Conservation (phyloP, 208 protist species). For the Entamoeba invadens region DNA sequence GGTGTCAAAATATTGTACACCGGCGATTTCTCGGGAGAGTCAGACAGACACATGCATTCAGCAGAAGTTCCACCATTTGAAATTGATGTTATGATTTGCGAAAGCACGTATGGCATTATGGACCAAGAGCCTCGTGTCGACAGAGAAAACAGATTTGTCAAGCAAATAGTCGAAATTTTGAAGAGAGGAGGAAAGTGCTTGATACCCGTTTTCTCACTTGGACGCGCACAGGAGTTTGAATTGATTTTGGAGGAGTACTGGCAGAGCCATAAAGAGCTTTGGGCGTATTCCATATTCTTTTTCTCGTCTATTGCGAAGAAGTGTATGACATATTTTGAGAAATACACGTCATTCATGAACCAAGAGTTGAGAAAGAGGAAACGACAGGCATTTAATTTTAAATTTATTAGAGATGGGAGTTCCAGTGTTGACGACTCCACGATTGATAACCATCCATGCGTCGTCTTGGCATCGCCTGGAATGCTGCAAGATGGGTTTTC, state of each 20-base stretch:
- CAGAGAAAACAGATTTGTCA: conserved; percentile 64
- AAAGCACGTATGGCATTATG: conserved; percentile 90
- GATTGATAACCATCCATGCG: conserved; percentile 61
- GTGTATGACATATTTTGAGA: conserved; percentile 87
- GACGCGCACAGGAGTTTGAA: conserved; percentile 84
- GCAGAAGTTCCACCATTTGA: conserved; percentile 71
- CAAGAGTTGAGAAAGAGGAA: conserved; percentile 63
- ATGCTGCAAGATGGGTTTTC: conserved; percentile 86
- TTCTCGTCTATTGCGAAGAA: conserved; percentile 81
- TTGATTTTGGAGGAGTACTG: conserved; percentile 95
- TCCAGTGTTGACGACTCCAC: conserved; percentile 72
- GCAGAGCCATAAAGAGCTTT: conserved; percentile 77
- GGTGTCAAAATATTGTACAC: conserved; percentile 84
- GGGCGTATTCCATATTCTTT: conserved; percentile 91
- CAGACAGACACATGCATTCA: conserved; percentile 87
- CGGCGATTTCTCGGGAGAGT: conserved; percentile 70
- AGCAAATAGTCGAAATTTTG: conserved; percentile 58
- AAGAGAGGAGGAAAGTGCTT: conserved; percentile 73
- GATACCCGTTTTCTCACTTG: conserved; percentile 91
- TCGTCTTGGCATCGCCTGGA: conserved; percentile 74
- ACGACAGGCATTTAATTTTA: conserved; percentile 83
- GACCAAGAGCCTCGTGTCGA: conserved; percentile 64
- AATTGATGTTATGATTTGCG: conserved; percentile 85
- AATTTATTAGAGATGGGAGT: conserved; percentile 68
- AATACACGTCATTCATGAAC: conserved; percentile 91